phyloP scores from a whole-genome alignment of 1,284 basidiomycete genomes.

The Neolentinus lepideus region DNA sequence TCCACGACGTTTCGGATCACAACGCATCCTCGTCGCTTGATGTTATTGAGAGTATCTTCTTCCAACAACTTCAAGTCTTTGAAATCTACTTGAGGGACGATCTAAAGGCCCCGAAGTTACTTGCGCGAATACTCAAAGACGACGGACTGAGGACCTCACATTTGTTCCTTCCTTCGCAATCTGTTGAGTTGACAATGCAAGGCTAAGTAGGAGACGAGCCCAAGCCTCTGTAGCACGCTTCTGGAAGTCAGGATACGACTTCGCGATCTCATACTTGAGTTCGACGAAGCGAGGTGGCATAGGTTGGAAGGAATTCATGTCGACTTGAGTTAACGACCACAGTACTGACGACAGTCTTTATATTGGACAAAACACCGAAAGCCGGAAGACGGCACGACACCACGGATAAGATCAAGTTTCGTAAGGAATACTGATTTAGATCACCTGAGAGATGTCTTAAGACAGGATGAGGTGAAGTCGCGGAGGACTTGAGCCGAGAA shows the following conservation, averaged over 20 bases:
- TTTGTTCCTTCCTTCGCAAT: constrained; percentile 40
- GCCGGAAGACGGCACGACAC: background rate
- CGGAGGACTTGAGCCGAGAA: background rate
- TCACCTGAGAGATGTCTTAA: background rate
- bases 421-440: background rate
- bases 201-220: constrained; percentile 46
- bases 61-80: constrained; percentile 41
- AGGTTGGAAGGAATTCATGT: background rate
- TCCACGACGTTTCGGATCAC: constrained; percentile 60
- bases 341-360: background rate
- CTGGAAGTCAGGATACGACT: constrained; percentile 44
- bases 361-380: background rate
- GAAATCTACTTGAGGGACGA: constrained; percentile 55
- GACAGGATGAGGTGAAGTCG: background rate
- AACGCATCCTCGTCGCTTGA: constrained; percentile 50
- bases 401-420: background rate
- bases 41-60: constrained; percentile 36
- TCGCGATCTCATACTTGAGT: constrained; percentile 49
- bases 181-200: constrained; percentile 34
- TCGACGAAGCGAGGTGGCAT: constrained; percentile 38
- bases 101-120: constrained; percentile 24
- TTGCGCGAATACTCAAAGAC: constrained; percentile 21
- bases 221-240: constrained; percentile 43
- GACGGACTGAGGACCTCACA: background rate
- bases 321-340: background rate